Base-by-base conservation (phyloP, 1,284 basidiomycete genomes). In the Cutaneotrichosporon curvatum region DNA sequence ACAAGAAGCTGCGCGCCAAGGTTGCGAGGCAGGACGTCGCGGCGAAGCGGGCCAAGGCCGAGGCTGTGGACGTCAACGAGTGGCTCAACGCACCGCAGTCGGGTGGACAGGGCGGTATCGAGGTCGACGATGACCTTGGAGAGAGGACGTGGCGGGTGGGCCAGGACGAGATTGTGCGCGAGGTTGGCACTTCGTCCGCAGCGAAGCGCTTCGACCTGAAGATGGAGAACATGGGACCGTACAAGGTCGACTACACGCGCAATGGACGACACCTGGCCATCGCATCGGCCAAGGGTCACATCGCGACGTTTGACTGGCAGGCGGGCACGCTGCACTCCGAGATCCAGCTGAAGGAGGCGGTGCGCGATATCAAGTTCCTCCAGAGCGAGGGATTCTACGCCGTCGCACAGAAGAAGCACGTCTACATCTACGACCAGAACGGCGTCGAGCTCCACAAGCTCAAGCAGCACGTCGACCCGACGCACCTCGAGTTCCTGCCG, bases 281-380 rank as follows among this genome's bases (percentile, higher is more conserved):
- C 55, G 85, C 80, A 1, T 90, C 89, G 4, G 77, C 78, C 16
- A 79, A 78, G 47, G 92, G 94, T 0, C 90, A 96, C 71, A 80
- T 92, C n/a, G 87, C 89, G 1, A 88, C 90, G 0, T 94, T 96
- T 61, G 91, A 97, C 68, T 94, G 89, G 88, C 84, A 89, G 68
- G 82, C 85, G 0, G 89, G 90, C 0, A 82, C 81, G 35, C 73
- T 97, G 28, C 84, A 90, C 61, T 80, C 85, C 4, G 94, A 98
- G 66, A 76, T 96, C 28, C 89, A 95, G 58, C 75, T 97, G 5
- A 59, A 55, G 50, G 94, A 97, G 72, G 90, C 87, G 78, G 85
- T 78, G 59, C 60, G 90, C 55, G 92, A 96, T 67, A 85, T 97
- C 69, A 89, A 86, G 83, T 98, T 92, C 69, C 74, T 99, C 10